Percentiles rank a stretch among this genome's conserved stretches.
phyloP scores from a whole-genome alignment of 108 stramenopile species.

The Cyclotella cryptica region DNA sequence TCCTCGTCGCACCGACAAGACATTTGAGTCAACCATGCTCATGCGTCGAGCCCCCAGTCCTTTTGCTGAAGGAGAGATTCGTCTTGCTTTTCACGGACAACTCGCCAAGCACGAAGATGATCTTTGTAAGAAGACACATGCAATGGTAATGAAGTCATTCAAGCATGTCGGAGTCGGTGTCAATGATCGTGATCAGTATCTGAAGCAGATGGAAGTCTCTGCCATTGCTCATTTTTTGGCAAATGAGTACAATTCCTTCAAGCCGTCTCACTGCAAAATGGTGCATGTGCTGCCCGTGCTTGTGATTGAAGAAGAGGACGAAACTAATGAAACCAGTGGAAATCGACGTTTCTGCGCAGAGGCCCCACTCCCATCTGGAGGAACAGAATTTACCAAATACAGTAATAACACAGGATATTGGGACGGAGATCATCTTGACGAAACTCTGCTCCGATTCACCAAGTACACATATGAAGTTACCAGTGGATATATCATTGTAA shows the following conservation, averaged over 20 bases:
- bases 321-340: slow-evolving; percentile 21
- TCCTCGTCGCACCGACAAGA: slow-evolving; percentile 17
- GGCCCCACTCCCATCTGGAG: slow-evolving; percentile 32
- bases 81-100: slow-evolving; percentile 46
- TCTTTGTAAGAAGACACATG: slow-evolving; percentile 17
- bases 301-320: slow-evolving; percentile 51
- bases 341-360: slow-evolving; percentile 49
- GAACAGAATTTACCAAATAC: slow-evolving; percentile 44
- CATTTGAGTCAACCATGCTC: slow-evolving; percentile 34
- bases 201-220: slow-evolving; percentile 59
- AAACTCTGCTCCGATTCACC: slow-evolving; percentile 47
- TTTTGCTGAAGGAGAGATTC: slow-evolving; percentile 54
- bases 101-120: slow-evolving; percentile 18
- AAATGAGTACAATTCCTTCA: slow-evolving; percentile 46
- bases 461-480: slow-evolving; percentile 46
- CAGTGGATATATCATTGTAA: slow-evolving; percentile 45
- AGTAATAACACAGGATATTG: slow-evolving; percentile 62
- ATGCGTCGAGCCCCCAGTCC: slow-evolving; percentile 44
- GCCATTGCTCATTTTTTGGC: slow-evolving; percentile 53
- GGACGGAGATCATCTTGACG: slow-evolving; percentile 43
- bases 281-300: slow-evolving; percentile 36
- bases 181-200: slow-evolving; percentile 47
- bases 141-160: slow-evolving; percentile 53
- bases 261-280: slow-evolving; percentile 35
- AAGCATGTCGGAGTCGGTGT: slow-evolving; percentile 44